Evolutionary conservation across 139 green algal genomes (phyloP).

Genomic region (Choricystis sp.): DNA sequence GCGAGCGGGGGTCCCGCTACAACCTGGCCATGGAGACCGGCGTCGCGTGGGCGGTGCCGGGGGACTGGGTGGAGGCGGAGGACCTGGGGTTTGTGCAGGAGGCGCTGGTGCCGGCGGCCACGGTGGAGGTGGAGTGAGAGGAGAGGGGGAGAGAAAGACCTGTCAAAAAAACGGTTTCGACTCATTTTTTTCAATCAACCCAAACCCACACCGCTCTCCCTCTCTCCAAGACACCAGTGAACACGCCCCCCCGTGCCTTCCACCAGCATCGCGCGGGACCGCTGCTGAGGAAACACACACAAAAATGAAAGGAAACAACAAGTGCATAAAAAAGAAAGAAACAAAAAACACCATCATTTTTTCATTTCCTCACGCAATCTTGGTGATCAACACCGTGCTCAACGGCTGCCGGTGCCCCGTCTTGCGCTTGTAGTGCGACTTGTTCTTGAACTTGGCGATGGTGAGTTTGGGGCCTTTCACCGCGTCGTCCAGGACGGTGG

Average conservation of each 20-base stretch:
- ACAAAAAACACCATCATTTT: background rate
- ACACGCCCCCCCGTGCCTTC: too few species aligned
- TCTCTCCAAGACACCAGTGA: too few species aligned
- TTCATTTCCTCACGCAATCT: slow-evolving; percentile 25
- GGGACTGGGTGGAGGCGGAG: background rate
- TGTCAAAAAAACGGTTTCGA: too few species aligned
- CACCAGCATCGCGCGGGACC: too few species aligned
- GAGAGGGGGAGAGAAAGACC: background rate
- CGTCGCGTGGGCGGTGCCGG: background rate
- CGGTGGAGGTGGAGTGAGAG: background rate
- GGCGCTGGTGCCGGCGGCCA: too few species aligned
- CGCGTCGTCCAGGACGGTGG: slow-evolving; percentile 70
- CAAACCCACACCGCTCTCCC: too few species aligned
- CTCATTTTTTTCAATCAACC: too few species aligned
- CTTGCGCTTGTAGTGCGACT: slow-evolving; percentile 79
- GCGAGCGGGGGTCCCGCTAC: background rate
- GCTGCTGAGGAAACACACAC: too few species aligned
- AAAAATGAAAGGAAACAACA: too few species aligned
- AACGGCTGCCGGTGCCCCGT: slow-evolving; percentile 68
- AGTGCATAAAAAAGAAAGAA: background rate
- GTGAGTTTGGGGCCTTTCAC: slow-evolving; percentile 72
- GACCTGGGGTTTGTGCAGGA: background rate
- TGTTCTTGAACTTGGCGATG: slow-evolving; percentile 83
- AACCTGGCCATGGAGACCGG: background rate
- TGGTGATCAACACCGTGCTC: slow-evolving; percentile 81